phyloP scores from a whole-genome alignment of 495 filamentous ascomycete genomes.

The Xylaria curta region DNA sequence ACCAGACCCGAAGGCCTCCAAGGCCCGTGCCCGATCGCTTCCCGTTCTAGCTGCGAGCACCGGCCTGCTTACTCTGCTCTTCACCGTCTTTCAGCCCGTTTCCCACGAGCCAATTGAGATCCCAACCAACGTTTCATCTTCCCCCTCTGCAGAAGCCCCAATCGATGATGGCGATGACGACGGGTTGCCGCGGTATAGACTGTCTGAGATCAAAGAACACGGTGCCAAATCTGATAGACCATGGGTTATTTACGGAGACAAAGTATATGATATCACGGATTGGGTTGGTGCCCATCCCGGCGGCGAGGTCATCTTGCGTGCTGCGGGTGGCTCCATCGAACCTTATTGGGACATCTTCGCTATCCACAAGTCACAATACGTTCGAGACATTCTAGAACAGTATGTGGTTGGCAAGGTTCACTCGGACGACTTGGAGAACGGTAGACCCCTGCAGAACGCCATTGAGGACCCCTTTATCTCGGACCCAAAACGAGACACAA shows the following conservation, averaged over 20 bases:
- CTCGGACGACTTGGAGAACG: conserved; percentile 57
- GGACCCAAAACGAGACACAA: conserved; percentile 58
- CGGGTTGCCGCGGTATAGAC: conserved; percentile 51
- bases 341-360: conserved; percentile 70
- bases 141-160: conserved; percentile 24
- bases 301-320: conserved; percentile 65
- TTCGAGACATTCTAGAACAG: conserved; percentile 62
- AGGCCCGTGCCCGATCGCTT: conserved; percentile 30
- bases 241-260: conserved; percentile 59
- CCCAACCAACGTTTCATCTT: conserved; percentile 14
- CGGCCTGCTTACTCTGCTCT: conserved; percentile 35
- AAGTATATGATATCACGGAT: conserved; percentile 66
- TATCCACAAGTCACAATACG: conserved; percentile 64
- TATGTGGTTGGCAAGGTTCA: conserved; percentile 62
- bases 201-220: conserved; percentile 57
- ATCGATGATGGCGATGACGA: conserved; percentile 37
- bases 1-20: not conserved
- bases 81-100: conserved; percentile 34
- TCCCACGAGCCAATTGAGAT: conserved; percentile 30
- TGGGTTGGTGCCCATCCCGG: conserved; percentile 65
- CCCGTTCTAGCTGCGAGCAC: conserved; percentile 35
- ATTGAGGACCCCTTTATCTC: conserved; percentile 63
- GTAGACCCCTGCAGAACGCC: conserved; percentile 47
- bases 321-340: conserved; percentile 62
- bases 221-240: conserved; percentile 50